phyloP scores from a whole-genome alignment of 129 eudicot species.

The Chrysanthemum lavandulifolium region DNA sequence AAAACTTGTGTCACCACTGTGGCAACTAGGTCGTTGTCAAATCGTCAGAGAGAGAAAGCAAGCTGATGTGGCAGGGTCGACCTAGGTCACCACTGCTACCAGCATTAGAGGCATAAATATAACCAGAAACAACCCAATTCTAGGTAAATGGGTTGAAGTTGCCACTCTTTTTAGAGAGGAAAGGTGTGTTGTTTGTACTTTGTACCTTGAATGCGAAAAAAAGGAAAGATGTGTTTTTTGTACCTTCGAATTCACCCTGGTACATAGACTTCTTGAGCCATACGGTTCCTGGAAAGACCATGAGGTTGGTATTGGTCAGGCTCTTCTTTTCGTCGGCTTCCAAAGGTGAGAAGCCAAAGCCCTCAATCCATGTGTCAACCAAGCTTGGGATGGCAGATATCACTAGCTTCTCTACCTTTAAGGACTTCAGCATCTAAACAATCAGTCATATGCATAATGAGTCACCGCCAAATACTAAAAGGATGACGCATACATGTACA shows the following conservation, averaged over 20 bases:
- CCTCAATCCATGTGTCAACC: slow-evolving; percentile 87
- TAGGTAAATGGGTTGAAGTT: slow-evolving; percentile 1
- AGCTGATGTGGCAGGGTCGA: no score
- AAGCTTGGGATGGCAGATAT: slow-evolving; percentile 77
- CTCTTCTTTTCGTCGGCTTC: slow-evolving; percentile 67
- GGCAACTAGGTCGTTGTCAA: no score
- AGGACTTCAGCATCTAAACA: slow-evolving; percentile 69
- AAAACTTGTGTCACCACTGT: no score
- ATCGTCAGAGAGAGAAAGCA: no score
- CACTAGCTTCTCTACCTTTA: slow-evolving; percentile 83
- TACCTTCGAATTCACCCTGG: slow-evolving; percentile 19
- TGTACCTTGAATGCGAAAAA: not conserved
- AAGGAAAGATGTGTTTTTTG: slow-evolving; percentile 5
- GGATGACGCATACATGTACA: not conserved
- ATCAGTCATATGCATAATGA: not conserved
- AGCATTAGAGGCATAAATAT: not conserved
- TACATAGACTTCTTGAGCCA: slow-evolving; percentile 77
- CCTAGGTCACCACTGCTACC: no score
- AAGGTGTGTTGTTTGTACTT: not conserved
- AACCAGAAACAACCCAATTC: not conserved
- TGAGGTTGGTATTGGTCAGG: slow-evolving; percentile 64
- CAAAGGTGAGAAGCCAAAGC: slow-evolving; percentile 80
- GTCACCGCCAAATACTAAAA: not conserved
- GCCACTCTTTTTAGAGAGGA: slow-evolving; percentile 1
- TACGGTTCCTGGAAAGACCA: slow-evolving; percentile 92